These are phyloP conservation scores for Butyriboletus appendiculatus DNA, from an alignment of 1,284 basidiomycete genomes.

Conservation along the genomic window DNA sequence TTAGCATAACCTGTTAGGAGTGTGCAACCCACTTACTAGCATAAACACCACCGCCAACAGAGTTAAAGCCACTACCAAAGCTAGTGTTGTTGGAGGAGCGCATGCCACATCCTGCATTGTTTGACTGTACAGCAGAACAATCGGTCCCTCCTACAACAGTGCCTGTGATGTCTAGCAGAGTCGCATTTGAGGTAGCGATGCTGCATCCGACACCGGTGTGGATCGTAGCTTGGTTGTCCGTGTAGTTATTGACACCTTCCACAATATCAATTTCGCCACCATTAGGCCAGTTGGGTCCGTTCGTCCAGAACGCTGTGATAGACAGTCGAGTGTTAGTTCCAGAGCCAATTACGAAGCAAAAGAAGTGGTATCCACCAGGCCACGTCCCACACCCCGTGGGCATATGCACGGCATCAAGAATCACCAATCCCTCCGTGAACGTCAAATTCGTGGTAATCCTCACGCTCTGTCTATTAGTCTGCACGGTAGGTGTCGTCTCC, in stretches of 20 bases:
- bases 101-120: slow-evolving; percentile 74
- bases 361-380: slow-evolving; percentile 52
- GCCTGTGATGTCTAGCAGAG: slow-evolving; percentile 55
- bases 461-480: slow-evolving; percentile 68
- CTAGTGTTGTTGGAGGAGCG: slow-evolving; percentile 51
- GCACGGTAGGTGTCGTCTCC: slow-evolving; percentile 74
- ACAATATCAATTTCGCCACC: slow-evolving; percentile 86
- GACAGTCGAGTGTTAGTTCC: slow-evolving; percentile 13
- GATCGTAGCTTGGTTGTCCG: slow-evolving; percentile 78
- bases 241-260: slow-evolving; percentile 80
- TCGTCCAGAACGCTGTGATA: slow-evolving; percentile 50
- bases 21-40: slow-evolving; percentile 55
- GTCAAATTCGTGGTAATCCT: slow-evolving; percentile 68
- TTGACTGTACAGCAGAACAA: slow-evolving; percentile 65
- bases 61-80: slow-evolving; percentile 71
- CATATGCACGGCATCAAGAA: slow-evolving; percentile 89
- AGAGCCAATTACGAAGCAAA: slow-evolving; percentile 28
- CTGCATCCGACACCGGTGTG: slow-evolving; percentile 76
- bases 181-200: slow-evolving; percentile 52
- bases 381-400: slow-evolving; percentile 88
- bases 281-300: slow-evolving; percentile 72
- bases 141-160: slow-evolving; percentile 65
- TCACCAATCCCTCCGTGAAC: slow-evolving; percentile 65
- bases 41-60: slow-evolving; percentile 77
- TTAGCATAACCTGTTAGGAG: slow-evolving; percentile 1